Evolutionary conservation across 2,329 filamentous ascomycete genomes (phyloP), one percentile per base, ranked within the genome.

Genomic region (Daldinia sp.): DNA sequence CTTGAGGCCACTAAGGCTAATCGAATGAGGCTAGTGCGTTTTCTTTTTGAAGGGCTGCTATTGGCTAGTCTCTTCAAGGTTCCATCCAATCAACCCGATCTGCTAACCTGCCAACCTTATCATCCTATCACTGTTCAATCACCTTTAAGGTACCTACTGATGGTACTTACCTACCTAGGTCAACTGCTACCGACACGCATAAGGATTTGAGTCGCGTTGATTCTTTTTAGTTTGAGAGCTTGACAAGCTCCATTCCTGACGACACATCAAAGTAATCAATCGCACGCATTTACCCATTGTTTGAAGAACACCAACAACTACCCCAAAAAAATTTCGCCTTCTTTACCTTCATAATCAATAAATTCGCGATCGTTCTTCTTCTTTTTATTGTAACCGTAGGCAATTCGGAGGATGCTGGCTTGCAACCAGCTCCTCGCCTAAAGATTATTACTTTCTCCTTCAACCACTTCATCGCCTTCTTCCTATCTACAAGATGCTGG

Each of bases 401-500:
- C 63, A 51, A 68, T 27, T 59, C 57, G 63, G 62, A 71, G 64
- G 68, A 72, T 73, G 71, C 71, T 71, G 60, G 67, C 51, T 68
- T 58, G 64, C 61, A 56, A 57, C 61, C 65, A 61, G 58, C 63
- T 63, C 58, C 62, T 61, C 60, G 66, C 54, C 49, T 48, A 62
- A 65, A 58, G 52, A 68, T 66, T 61, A 41, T 56, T 41, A 52
- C 32, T 4, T 41, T 39, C 47, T 35, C 9, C 27, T 43, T 61
- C 21, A n/a, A 58, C 9, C 32, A 17, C n/a, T 21, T n/a, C 23
- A 9, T 25, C 21, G n/a, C 34, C 19, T 56, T 13, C 19, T n/a
- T 37, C 49, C 34, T 7, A 27, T 41, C 62, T 29, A 27, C 59
- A 68, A 3, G 8, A 71, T 71, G 70, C 45, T 68, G 15, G 35